phyloP scores from a whole-genome alignment of 495 filamentous ascomycete genomes.

The Lasiosphaeria ovina region DNA sequence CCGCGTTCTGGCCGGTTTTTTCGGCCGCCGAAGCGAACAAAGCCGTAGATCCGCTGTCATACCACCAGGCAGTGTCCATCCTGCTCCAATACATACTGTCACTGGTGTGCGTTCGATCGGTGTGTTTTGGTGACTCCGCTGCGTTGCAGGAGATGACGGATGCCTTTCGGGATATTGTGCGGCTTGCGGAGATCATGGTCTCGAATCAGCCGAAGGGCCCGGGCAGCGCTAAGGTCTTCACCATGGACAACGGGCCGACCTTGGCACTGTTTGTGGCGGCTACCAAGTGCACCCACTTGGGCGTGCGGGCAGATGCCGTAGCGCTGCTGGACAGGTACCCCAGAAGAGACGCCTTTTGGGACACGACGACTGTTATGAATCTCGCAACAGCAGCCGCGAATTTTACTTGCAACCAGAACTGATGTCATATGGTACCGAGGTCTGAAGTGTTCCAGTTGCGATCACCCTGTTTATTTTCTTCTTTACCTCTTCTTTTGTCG shows the following conservation, averaged over 20 bases:
- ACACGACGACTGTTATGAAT: not conserved
- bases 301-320: slow-evolving; percentile 15
- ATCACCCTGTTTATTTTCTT: too few relatives aligned
- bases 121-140: slow-evolving; percentile 12
- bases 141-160: slow-evolving; percentile 13
- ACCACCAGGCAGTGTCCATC: slow-evolving; percentile 16
- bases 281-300: slow-evolving; percentile 18
- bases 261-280: slow-evolving; percentile 21
- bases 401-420: too few relatives aligned
- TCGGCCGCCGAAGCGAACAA: slow-evolving; percentile 3
- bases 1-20: slow-evolving; percentile 19
- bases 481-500: too few relatives aligned
- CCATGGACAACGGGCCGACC: slow-evolving; percentile 26
- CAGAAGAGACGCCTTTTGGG: slow-evolving; percentile 27
- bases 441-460: too few relatives aligned
- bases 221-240: slow-evolving; percentile 17
- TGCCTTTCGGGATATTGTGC: slow-evolving; percentile 23
- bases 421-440: too few relatives aligned
- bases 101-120: slow-evolving; percentile 11
- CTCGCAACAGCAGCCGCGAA: too few relatives aligned
- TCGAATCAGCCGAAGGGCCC: slow-evolving; percentile 9
- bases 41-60: slow-evolving; percentile 2
- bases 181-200: slow-evolving; percentile 18
- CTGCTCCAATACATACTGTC: slow-evolving; percentile 21
- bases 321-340: slow-evolving; percentile 16